Percentiles rank a stretch among this genome's conserved stretches.
Conservation (phyloP, 768 basidiomycete genomes). For the Boletus sp. region DNA sequence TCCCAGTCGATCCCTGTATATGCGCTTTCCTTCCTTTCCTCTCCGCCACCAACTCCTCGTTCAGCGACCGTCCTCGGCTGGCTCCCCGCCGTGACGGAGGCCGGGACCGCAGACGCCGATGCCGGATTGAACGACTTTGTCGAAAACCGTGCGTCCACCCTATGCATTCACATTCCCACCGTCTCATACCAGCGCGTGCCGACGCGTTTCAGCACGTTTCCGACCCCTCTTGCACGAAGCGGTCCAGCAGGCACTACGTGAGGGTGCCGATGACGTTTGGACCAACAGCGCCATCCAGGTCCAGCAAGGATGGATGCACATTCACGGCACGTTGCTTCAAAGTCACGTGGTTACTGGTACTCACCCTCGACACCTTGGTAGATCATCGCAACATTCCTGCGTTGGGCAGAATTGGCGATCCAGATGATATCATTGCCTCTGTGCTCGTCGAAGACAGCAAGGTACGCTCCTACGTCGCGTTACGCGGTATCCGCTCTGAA, state of each 20-base stretch:
- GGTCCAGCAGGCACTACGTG: constrained; percentile 50
- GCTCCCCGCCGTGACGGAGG: constrained; percentile 52
- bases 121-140: constrained; percentile 68
- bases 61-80: constrained; percentile 65
- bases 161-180: not conserved
- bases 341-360: not conserved
- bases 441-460: constrained; percentile 71
- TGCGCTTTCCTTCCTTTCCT: constrained; percentile 62
- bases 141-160: constrained; percentile 58
- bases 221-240: constrained; percentile 58
- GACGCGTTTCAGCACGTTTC: constrained; percentile 51
- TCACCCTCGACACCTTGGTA: constrained; percentile 23
- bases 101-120: constrained; percentile 34
- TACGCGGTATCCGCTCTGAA: not conserved
- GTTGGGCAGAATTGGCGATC: constrained; percentile 72
- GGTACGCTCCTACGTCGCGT: constrained; percentile 34
- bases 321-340: constrained; percentile 46
- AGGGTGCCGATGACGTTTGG: constrained; percentile 65
- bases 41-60: constrained; percentile 41
- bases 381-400: constrained; percentile 76
- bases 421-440: constrained; percentile 79
- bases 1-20: constrained; percentile 42
- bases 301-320: constrained; percentile 84
- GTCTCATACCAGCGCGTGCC: not conserved
- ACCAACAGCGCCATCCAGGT: constrained; percentile 62